Conservation (phyloP, 2,329 filamentous ascomycete genomes). For the Exophiala bonariae region DNA sequence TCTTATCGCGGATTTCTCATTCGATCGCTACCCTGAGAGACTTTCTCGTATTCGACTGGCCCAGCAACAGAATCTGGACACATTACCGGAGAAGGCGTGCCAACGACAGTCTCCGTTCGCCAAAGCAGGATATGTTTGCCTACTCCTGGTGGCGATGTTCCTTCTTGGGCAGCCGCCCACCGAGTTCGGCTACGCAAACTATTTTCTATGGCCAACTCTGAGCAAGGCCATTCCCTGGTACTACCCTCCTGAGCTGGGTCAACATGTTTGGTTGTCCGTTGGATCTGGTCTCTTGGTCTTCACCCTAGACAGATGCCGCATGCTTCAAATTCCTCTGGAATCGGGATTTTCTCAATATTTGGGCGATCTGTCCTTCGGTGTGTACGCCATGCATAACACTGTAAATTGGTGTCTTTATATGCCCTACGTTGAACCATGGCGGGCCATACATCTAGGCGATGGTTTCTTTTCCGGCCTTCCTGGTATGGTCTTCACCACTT, state of each 20-base stretch:
- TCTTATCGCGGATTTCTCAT: conserved; percentile 14
- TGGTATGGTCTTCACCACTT: conserved; percentile 7
- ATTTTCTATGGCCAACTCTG: conserved; percentile 4
- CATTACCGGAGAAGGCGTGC: neutral
- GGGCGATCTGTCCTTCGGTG: conserved; percentile 46
- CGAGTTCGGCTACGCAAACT: neutral
- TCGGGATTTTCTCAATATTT: conserved; percentile 45
- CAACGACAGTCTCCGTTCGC: neutral
- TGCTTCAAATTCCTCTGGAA: conserved; percentile 44
- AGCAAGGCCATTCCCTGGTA: conserved; percentile 9
- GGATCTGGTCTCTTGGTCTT: conserved; percentile 42
- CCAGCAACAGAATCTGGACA: neutral
- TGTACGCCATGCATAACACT: conserved; percentile 44
- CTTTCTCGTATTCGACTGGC: conserved; percentile 7
- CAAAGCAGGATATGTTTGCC: conserved; percentile 4
- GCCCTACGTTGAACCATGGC: conserved; percentile 10
- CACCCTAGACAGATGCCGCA: conserved; percentile 42
- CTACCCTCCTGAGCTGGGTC: conserved; percentile 6
- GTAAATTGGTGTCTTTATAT: conserved; percentile 13
- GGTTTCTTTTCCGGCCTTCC: conserved; percentile 17
- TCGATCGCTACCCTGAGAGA: conserved; percentile 13
- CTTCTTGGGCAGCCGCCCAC: conserved; percentile 8
- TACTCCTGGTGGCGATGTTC: conserved; percentile 10
- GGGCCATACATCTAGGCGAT: conserved; percentile 8
- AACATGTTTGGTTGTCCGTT: conserved; percentile 40